Conservation (phyloP, 768 basidiomycete species). For the Suillus plorans region DNA sequence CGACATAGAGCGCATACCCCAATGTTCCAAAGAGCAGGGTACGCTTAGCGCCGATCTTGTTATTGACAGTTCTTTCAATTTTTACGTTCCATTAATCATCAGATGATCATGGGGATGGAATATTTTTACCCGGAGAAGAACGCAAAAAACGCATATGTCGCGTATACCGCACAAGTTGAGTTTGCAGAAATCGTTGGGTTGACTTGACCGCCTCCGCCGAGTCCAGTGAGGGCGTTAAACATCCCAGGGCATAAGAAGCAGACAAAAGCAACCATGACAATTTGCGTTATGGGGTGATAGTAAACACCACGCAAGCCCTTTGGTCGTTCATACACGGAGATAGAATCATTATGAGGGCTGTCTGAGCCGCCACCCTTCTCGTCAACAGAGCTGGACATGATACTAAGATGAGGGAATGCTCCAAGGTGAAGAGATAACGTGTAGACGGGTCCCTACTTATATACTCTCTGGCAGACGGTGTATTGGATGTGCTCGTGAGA, state of each 20-base stretch:
- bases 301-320: constrained; percentile 54
- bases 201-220: constrained; percentile 76
- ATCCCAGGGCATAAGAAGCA: constrained; percentile 61
- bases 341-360: background rate
- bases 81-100: constrained; percentile 1
- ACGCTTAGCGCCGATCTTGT: constrained; percentile 67
- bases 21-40: constrained; percentile 70
- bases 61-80: constrained; percentile 64
- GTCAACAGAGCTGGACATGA: background rate
- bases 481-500: background rate
- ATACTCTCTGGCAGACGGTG: background rate
- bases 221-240: constrained; percentile 75
- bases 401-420: background rate
- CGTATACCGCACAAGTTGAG: constrained; percentile 66
- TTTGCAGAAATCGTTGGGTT: constrained; percentile 66
- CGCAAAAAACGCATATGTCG: constrained; percentile 53
- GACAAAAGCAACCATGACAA: constrained; percentile 65
- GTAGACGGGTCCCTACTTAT: background rate
- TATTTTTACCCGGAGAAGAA: constrained; percentile 63
- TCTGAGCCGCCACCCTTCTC: constrained; percentile 5
- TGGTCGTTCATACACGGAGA: constrained; percentile 38
- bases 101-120: background rate
- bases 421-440: background rate
- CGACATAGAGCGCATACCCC: constrained; percentile 76
- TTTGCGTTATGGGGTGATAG: constrained; percentile 56